A percentile compares a stretch with the other conserved stretches of the same genome.
Conservation (phyloP, 2,329 filamentous ascomycete genomes). For the Diaporthe helianthi region DNA sequence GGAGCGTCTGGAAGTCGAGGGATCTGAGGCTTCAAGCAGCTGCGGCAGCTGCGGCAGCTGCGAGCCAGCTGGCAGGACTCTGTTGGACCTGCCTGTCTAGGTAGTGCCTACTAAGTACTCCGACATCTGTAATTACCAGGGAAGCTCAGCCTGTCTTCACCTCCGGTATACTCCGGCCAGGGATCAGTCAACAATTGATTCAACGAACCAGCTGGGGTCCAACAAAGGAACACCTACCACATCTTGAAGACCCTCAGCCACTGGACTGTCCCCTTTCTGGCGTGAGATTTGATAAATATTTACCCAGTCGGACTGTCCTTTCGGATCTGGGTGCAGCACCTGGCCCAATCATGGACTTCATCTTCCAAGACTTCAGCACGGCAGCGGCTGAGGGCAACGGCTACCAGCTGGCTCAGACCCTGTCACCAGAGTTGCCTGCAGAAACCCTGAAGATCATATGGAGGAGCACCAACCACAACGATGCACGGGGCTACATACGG, state of each 20-base stretch:
- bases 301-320: not conserved
- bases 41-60: not conserved
- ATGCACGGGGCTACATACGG: constrained; percentile 73
- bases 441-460: constrained; percentile 74
- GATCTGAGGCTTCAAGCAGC: not conserved
- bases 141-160: no score
- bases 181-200: constrained; percentile 10
- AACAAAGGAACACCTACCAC: not conserved
- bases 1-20: not conserved
- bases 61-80: not conserved
- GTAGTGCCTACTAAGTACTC: no score
- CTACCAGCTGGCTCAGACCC: constrained; percentile 76
- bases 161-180: not conserved
- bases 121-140: no score
- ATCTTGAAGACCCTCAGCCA: not conserved
- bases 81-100: no score
- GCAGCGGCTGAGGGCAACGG: constrained; percentile 70
- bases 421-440: constrained; percentile 73
- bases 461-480: constrained; percentile 71
- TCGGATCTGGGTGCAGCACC: not conserved
- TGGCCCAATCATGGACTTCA: constrained; percentile 67
- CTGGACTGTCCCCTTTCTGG: not conserved
- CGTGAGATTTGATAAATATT: not conserved
- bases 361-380: constrained; percentile 76
- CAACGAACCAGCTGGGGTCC: not conserved